These are phyloP conservation scores for Mycena citricolor DNA, from an alignment of 1,284 basidiomycete species.

Conservation along the genomic window DNA sequence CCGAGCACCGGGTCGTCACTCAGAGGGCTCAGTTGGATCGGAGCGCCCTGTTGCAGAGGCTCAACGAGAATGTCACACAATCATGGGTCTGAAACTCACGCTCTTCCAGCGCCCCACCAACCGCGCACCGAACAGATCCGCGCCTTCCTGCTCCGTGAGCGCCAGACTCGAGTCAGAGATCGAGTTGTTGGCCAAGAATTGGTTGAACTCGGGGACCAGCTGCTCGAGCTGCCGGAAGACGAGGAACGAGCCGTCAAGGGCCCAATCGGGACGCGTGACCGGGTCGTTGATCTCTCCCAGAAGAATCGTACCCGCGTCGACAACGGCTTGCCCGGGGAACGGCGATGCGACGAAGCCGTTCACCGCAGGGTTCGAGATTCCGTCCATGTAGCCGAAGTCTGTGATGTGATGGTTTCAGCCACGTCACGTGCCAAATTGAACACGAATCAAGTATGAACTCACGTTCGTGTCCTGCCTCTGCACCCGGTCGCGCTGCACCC, in stretches of 20 bases:
- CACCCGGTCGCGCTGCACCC: slow-evolving; percentile 33
- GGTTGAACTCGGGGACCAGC: slow-evolving; percentile 54
- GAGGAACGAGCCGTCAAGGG: slow-evolving; percentile 53
- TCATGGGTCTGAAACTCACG: too few species aligned
- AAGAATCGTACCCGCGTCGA: slow-evolving; percentile 39
- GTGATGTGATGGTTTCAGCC: neutral
- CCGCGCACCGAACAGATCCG: slow-evolving; percentile 51
- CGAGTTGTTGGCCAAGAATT: slow-evolving; percentile 45
- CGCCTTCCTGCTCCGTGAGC: slow-evolving; percentile 40
- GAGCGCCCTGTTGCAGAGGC: slow-evolving; percentile 36
- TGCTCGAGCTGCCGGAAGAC: slow-evolving; percentile 55
- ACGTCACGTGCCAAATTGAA: neutral
- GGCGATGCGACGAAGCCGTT: slow-evolving; percentile 38
- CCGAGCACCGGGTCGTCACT: slow-evolving; percentile 42
- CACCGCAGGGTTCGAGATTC: slow-evolving; percentile 32
- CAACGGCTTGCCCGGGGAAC: slow-evolving; percentile 37
- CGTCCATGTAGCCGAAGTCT: slow-evolving; percentile 32
- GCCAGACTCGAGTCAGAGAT: slow-evolving; percentile 37
- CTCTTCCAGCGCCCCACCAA: slow-evolving; percentile 42
- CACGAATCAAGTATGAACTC: neutral
- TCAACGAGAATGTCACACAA: neutral
- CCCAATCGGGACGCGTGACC: slow-evolving; percentile 43
- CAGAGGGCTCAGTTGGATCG: slow-evolving; percentile 44
- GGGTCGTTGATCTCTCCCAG: slow-evolving; percentile 38
- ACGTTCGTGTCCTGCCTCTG: slow-evolving; percentile 37